Conservation (phyloP, 1,284 basidiomycete genomes). For the Malassezia caprae region DNA sequence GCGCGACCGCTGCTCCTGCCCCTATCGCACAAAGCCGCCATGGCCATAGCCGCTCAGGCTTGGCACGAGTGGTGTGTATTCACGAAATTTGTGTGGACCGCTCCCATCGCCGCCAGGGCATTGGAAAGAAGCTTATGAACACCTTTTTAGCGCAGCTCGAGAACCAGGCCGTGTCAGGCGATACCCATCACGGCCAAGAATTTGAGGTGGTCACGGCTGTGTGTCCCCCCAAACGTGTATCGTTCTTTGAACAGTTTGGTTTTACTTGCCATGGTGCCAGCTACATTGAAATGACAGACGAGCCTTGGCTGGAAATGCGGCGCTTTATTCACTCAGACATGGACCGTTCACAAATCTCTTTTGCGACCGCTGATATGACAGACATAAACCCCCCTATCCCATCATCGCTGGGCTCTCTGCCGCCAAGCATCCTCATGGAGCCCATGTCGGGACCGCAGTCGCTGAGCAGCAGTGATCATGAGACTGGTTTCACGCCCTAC, state of each 20-base stretch:
- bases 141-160: conserved; percentile 29
- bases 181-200: conserved; percentile 9
- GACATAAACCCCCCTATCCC: not conserved
- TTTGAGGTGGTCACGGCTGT: conserved; percentile 41
- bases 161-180: conserved; percentile 21
- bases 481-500: not conserved
- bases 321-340: conserved; percentile 10
- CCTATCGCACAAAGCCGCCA: conserved; percentile 34
- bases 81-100: conserved; percentile 36
- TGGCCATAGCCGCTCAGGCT: conserved; percentile 26
- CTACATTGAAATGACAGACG: conserved; percentile 30
- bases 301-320: conserved; percentile 43
- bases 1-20: conserved; percentile 38
- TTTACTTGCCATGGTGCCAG: conserved; percentile 36
- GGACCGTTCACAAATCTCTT: not conserved
- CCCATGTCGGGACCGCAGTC: not conserved
- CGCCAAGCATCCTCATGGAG: not conserved
- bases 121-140: conserved; percentile 29
- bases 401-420: not conserved
- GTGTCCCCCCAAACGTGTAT: conserved; percentile 32
- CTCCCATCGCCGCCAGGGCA: conserved; percentile 27
- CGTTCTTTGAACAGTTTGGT: conserved; percentile 33
- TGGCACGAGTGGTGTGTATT: conserved; percentile 42
- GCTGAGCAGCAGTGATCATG: not conserved
- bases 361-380: not conserved